phyloP scores from a whole-genome alignment of 805 yeast species.

The Barnettozyma californica region DNA sequence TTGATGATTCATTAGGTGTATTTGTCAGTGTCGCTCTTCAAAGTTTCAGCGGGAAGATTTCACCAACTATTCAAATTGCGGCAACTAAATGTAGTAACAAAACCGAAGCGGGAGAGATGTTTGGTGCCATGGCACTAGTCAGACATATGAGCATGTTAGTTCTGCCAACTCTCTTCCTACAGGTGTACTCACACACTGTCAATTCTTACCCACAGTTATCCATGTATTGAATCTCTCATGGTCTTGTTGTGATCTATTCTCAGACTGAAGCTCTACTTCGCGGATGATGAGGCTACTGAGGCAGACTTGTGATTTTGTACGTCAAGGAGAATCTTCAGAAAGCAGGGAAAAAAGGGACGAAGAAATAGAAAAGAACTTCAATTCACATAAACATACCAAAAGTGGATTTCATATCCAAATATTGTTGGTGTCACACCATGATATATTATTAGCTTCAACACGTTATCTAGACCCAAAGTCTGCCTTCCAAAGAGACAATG shows the following conservation, averaged over 20 bases:
- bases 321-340: too few relatives aligned
- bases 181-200: conserved; percentile 15
- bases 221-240: conserved; percentile 6
- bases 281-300: not conserved
- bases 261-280: not conserved
- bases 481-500: too few relatives aligned
- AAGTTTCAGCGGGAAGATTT: conserved; percentile 16
- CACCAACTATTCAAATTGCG: conserved; percentile 19
- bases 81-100: conserved; percentile 15
- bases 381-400: too few relatives aligned
- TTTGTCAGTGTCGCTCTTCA: conserved; percentile 16
- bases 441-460: too few relatives aligned
- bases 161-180: conserved; percentile 14
- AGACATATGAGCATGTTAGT: conserved; percentile 19
- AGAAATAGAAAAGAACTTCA: too few relatives aligned
- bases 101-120: conserved; percentile 20
- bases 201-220: conserved; percentile 8
- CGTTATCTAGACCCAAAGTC: too few relatives aligned
- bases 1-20: conserved; percentile 6
- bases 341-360: too few relatives aligned
- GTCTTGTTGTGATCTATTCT: not conserved
- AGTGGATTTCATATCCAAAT: too few relatives aligned
- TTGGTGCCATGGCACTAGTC: conserved; percentile 19
- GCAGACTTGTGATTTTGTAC: not conserved
- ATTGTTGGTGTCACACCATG: too few relatives aligned